These are phyloP conservation scores for Solanum habrochaites DNA, from an alignment of 257 asterid genomes.

Conservation along the genomic window DNA sequence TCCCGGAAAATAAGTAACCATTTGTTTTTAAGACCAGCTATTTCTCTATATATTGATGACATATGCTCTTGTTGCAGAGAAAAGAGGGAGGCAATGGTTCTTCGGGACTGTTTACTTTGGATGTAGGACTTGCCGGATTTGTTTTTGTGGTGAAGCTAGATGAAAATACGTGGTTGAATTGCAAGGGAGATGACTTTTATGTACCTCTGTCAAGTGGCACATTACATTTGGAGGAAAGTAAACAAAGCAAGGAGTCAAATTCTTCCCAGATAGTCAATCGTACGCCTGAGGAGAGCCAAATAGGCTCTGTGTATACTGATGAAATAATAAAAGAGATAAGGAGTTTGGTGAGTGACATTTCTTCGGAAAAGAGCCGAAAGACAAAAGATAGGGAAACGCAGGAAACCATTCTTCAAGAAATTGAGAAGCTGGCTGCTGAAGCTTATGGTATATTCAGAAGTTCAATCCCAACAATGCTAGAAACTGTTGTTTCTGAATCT, in stretches of 20 bases:
- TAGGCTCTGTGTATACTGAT: constrained; percentile 37
- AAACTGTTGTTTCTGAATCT: constrained; percentile 24
- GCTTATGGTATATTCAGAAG: constrained; percentile 85
- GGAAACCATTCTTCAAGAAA: constrained; percentile 88
- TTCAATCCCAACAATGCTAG: constrained; percentile 37
- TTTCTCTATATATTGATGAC: constrained; percentile 1
- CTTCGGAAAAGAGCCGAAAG: constrained; percentile 48
- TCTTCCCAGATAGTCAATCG: constrained; percentile 11
- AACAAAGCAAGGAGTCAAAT: constrained; percentile 11
- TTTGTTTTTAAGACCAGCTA: not conserved
- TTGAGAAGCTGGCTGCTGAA: constrained; percentile 98
- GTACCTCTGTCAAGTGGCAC: constrained; percentile 37
- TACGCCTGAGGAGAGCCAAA: constrained; percentile 24
- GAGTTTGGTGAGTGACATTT: constrained; percentile 54
- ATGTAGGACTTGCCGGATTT: constrained; percentile 45
- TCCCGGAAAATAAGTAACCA: not conserved
- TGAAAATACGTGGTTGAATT: constrained; percentile 65
- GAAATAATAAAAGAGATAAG: constrained; percentile 72
- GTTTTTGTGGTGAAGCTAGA: constrained; percentile 75
- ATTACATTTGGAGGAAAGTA: constrained; percentile 16
- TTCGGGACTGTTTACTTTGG: constrained; percentile 56
- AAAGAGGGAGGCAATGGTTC: constrained; percentile 46
- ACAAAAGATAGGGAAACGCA: constrained; percentile 56
- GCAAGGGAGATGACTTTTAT: constrained; percentile 67
- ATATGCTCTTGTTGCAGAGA: constrained; percentile 36